Evolutionary conservation across 768 basidiomycete genomes (phyloP), one percentile per base, ranked within the genome.

Genomic region (Nidula microcarpa): DNA sequence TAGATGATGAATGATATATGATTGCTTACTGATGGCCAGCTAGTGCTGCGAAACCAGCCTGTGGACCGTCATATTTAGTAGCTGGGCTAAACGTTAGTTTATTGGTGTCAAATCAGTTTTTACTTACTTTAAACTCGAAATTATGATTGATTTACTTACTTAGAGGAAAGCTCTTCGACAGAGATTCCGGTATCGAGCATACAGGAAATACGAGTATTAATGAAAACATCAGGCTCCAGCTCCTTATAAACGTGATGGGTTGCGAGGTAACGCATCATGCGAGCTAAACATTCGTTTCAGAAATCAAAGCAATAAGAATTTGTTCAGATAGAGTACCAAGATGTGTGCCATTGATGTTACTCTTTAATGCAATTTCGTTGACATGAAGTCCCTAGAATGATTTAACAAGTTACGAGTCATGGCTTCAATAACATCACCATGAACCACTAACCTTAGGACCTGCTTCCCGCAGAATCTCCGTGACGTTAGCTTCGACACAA

Each of bases 391-490:
- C 69, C 68, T 69, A 37, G n/a, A 46, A 46, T 23, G 44, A 11
- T n/a, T 46, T 30, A n/a, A n/a, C 9, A 10, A 46, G 2, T 46
- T 30, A 23, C 23, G 23, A 30, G 23, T 30, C 3, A 30, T 30
- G 23, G 39, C 16, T 5, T 41, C 39, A 11, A 41, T 16, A 41
- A 13, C 16, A 41, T 13, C 6, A 16, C 39, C 39, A 11, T 16
- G 11, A 11, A 41, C 16, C 39, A 44, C 52, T 5, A 43, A 69
- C 72, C 43, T 68, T 47, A 3, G 66, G 62, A 13, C 76, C 76
- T 10, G 68, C 74, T 51, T 74, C 74, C 1, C 70, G 65, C 11
- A 78, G 55, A 3, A 77, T 73, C 52, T 76, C 75, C 1, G 67
- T 68, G 8, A 75, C 72, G 49, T 69, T 64, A 1, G 65, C 63